Base-by-base conservation (phyloP, 257 asterid species). In the Cinchona pubescens region DNA sequence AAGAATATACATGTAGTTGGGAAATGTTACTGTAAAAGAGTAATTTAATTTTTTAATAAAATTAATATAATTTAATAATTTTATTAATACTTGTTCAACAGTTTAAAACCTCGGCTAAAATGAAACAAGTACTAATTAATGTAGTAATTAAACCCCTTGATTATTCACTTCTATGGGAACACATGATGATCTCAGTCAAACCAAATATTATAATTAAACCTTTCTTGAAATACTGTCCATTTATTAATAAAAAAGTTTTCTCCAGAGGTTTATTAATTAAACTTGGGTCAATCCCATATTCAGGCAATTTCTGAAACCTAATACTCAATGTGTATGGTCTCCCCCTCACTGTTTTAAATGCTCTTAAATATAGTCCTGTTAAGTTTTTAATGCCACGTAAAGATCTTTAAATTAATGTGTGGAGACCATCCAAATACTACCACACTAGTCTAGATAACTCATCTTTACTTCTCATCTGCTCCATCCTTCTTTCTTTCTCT, bases 391-490 rank as follows among this genome's bases (percentile, higher is more conserved):
- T 63, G 68, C 18, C 45, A n/a, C n/a, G n/a, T n/a, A 18, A 49
- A 34, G 30, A 61, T 38, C 46, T 51, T 19, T 30, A 16, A 72
- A 73, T 72, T 61, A 66, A 5, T 62, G 15, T 23, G 43, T 23
- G 58, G 66, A 75, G 62, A 56, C 23, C 53, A 49, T 56, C 60
- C 78, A 65, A 74, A 76, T 1, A 38, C 61, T 1, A 38, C 61
- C 77, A 66, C 43, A 61, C 27, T 32, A 38, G 63, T 21, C 78
- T 30, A 1, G 37, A 79, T 71, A 72, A 64, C 75, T 23, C 46
- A 16, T n/a, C 34, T 60, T 75, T 45, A 51, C 79, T 81, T 76
- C 75, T 42, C 77, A 60, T 67, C 84, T 79, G 78, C 82, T 79
- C 75, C 71, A 70, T 63, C 67, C 40, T 67, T 37, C 18, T 43